Base-by-base conservation (phyloP, 352 stramenopile genomes). In the Pythium inflatum region DNA sequence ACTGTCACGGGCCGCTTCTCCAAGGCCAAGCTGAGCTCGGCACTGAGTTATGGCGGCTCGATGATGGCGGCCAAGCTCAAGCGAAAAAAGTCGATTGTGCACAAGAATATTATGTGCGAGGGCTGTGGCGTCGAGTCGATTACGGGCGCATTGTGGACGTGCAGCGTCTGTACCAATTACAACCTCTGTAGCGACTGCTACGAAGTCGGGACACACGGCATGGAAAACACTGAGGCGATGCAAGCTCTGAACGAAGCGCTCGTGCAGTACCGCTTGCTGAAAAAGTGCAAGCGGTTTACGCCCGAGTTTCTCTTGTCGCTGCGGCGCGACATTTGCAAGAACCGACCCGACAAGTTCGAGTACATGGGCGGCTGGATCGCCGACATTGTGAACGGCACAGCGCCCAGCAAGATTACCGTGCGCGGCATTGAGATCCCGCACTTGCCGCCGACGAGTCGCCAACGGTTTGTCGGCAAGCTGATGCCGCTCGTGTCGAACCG, bases 401-500 rank as follows among this genome's bases (percentile, higher is more conserved):
- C 83, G 5, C 75, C 83, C 45, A 82, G 70, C 46, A 91, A 92
- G 71, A 94, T 94, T 59, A 89, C 78, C 45, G 85, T 92, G 46
- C 87, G 87, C 5, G 87, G 87, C 11, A 90, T 93, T 55, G 87
- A 94, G 72, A 92, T 93, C 55, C 85, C 87, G 18, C 78, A 80
- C 11, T 71, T 94, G 61, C 74, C 78, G 5, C 68, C 83, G 0
- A 55, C 71, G 27, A 71, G 82, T 46, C 82, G 87, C 13, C 84
- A 92, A 56, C 83, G 85, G 55, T 93, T 94, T 46, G 82, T 94
- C 28, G 79, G 76, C 54, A 78, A 91, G 28, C 74, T 94, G 30
- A 93, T 94, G 85, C 82, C 81, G 51, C 67, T 94, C 20, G 85
- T 94, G 22, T 93, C 87, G 20, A 92, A 93, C 51, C 82, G 87